Evolutionary conservation across 306 rosid genomes (phyloP).

Genomic region (Vicia sativa): DNA sequence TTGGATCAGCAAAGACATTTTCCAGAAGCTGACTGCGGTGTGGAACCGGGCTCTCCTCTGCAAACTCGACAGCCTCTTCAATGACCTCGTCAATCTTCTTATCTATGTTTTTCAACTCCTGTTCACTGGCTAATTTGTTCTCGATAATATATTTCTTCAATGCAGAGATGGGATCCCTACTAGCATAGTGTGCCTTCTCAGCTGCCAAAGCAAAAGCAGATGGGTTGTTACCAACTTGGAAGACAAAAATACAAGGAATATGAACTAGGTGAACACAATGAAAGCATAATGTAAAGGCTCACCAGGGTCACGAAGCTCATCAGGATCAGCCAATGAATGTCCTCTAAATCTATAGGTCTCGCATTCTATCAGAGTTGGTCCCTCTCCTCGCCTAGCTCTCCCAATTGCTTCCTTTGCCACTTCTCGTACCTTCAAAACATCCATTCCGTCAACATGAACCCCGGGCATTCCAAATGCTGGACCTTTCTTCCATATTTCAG

Average conservation of each 20-base stretch:
- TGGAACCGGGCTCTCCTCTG: constrained; percentile 85
- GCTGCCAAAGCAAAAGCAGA: constrained; percentile 56
- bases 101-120: constrained; percentile 74
- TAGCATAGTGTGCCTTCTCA: constrained; percentile 92
- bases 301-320: constrained; percentile 99
- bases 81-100: constrained; percentile 79
- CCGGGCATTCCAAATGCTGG: constrained; percentile 99
- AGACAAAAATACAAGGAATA: constrained; percentile 17
- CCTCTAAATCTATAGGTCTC: constrained; percentile 98
- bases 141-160: constrained; percentile 72
- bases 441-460: constrained; percentile 97
- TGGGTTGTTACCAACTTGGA: constrained; percentile 10
- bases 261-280: constrained; percentile 11
- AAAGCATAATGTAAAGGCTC: constrained; percentile 40
- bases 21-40: constrained; percentile 87
- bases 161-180: constrained; percentile 84
- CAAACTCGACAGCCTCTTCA: constrained; percentile 81
- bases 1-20: constrained; percentile 94
- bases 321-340: constrained; percentile 99
- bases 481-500: constrained; percentile 97
- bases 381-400: constrained; percentile 98
- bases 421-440: constrained; percentile 96
- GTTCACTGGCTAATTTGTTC: constrained; percentile 72
- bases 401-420: constrained; percentile 93
- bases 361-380: constrained; percentile 94